phyloP scores from a whole-genome alignment of 257 asterid species.

The Nemophila menziesii region DNA sequence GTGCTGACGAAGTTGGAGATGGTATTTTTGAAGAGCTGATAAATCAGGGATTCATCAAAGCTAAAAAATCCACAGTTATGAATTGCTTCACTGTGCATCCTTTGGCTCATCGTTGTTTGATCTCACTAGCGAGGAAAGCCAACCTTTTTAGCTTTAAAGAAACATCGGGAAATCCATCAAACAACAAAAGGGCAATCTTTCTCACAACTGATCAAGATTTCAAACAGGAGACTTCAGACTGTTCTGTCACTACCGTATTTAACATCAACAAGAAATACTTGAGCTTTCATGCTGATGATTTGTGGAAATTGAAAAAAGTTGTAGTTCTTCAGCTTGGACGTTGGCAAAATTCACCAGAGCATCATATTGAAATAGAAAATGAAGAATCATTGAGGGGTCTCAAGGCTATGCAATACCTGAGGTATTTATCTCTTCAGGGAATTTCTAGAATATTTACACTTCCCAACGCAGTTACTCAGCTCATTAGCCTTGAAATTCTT shows the following conservation, averaged over 20 bases:
- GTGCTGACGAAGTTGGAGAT: constrained; percentile 6
- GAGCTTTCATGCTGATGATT: not conserved
- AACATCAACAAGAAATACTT: not conserved
- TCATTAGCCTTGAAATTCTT: constrained; percentile 10
- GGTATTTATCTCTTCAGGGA: constrained; percentile 3
- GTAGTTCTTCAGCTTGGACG: constrained; percentile 7
- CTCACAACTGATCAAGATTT: not conserved
- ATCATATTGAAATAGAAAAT: constrained; percentile 10
- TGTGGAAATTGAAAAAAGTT: not conserved
- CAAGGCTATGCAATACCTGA: not conserved
- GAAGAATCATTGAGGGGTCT: constrained; percentile 7
- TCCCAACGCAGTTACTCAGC: not conserved
- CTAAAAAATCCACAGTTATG: not conserved
- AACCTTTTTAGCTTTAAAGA: not conserved
- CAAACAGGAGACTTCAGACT: not conserved
- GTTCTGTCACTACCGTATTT: not conserved
- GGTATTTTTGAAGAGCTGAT: constrained; percentile 2
- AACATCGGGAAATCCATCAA: not conserved
- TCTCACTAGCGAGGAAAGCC: not conserved
- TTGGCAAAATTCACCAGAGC: constrained; percentile 3
- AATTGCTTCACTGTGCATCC: constrained; percentile 5
- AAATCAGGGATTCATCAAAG: not conserved
- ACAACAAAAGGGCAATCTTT: not conserved
- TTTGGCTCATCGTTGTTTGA: not conserved
- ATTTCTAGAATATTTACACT: constrained; percentile 5